A percentile compares a stretch with the other conserved stretches of the same genome.
Conservation (phyloP, 768 basidiomycete genomes). For the Antrodiella citrinella region DNA sequence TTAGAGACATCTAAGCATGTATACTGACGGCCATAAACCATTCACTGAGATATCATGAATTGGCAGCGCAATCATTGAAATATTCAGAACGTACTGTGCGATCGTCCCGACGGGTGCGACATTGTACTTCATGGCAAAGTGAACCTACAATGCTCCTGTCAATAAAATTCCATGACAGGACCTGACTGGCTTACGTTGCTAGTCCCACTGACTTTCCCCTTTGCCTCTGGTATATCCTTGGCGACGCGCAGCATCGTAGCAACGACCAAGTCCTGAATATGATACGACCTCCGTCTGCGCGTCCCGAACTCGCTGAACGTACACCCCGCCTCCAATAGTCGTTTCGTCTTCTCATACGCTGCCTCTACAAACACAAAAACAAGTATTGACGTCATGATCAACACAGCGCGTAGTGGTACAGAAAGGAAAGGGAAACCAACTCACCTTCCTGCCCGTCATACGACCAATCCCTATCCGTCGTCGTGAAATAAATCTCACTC, state of each 20-base stretch:
- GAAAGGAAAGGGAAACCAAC: too few relatives aligned
- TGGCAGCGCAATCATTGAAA: neutral
- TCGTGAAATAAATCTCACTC: conserved; percentile 81
- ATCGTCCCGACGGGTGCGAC: conserved; percentile 72
- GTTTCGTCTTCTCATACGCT: conserved; percentile 64
- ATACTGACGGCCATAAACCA: conserved; percentile 82
- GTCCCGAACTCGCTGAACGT: conserved; percentile 84
- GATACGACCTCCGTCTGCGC: conserved; percentile 57
- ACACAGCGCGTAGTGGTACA: neutral
- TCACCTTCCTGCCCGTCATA: conserved; percentile 76
- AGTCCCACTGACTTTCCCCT: conserved; percentile 68
- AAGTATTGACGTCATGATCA: neutral
- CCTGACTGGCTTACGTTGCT: conserved; percentile 72
- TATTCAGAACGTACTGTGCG: conserved; percentile 55
- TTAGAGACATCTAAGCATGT: too few relatives aligned
- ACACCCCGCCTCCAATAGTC: conserved; percentile 57
- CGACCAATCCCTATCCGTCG: conserved; percentile 73
- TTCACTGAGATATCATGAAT: conserved; percentile 39
- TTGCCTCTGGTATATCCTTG: conserved; percentile 31
- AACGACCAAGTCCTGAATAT: conserved; percentile 73
- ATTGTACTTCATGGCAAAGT: conserved; percentile 73
- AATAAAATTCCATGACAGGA: neutral
- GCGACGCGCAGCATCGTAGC: conserved; percentile 58
- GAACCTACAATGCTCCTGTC: conserved; percentile 39
- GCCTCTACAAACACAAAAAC: conserved; percentile 45